Percentiles rank a stretch among this genome's conserved stretches.
These are phyloP conservation scores for Insectozyma bohioensis DNA, from an alignment of 1,139 yeast genomes.

Conservation along the genomic window DNA sequence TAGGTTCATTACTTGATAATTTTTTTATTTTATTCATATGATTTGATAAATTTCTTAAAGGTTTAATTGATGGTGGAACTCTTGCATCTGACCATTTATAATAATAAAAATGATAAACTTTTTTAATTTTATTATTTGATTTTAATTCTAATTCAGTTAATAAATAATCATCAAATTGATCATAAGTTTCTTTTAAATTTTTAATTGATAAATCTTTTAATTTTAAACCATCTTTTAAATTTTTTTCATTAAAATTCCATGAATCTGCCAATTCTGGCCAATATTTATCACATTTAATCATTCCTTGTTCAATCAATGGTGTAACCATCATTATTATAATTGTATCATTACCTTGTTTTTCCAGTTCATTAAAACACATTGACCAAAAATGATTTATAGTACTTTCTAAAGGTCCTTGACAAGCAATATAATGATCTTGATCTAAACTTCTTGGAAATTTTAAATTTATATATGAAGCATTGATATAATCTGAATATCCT, in stretches of 20 bases:
- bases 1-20: constrained; percentile 11
- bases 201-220: constrained; percentile 22
- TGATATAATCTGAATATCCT: constrained; percentile 32
- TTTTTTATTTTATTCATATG: constrained; percentile 20
- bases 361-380: constrained; percentile 61
- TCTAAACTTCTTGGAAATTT: constrained; percentile 5
- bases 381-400: constrained; percentile 83
- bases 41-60: constrained; percentile 33
- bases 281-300: constrained; percentile 69
- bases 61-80: constrained; percentile 41
- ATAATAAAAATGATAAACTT: constrained; percentile 54
- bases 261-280: constrained; percentile 53
- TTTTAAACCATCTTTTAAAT: constrained; percentile 25
- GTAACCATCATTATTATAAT: constrained; percentile 85
- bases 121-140: constrained; percentile 25
- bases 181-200: constrained; percentile 19
- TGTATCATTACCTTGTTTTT: constrained; percentile 30
- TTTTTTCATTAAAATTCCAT: constrained; percentile 21
- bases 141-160: constrained; percentile 29
- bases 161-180: constrained; percentile 25
- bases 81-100: constrained; percentile 59
- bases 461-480: constrained; percentile 37
- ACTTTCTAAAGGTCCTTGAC: constrained; percentile 60
- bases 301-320: constrained; percentile 60
- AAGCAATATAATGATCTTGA: constrained; percentile 32